A percentile compares a stretch with the other conserved stretches of the same genome.
These are phyloP conservation scores for Phytophthora meadii DNA, from an alignment of 352 stramenopile genomes.

Conservation along the genomic window DNA sequence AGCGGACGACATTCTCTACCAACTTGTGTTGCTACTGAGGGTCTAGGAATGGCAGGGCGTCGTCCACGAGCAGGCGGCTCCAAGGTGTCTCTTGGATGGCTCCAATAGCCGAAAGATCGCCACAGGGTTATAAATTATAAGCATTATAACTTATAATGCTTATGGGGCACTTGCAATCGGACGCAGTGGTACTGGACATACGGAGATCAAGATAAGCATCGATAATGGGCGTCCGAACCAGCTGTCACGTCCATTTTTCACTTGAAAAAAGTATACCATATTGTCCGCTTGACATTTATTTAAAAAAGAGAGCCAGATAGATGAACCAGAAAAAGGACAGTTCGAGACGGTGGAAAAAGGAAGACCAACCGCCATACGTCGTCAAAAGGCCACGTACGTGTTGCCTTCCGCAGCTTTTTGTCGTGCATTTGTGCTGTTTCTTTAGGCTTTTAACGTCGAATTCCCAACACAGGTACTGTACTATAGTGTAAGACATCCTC, in stretches of 20 bases:
- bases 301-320: no score
- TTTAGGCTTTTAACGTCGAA: not conserved
- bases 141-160: no score
- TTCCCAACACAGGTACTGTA: no score
- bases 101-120: conserved; percentile 25
- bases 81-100: conserved; percentile 16
- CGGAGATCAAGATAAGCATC: conserved; percentile 9
- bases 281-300: no score
- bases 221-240: conserved; percentile 4
- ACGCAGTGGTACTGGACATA: conserved; percentile 4
- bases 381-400: conserved; percentile 7
- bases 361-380: conserved; percentile 11
- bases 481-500: conserved; percentile 6
- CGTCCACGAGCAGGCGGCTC: not conserved
- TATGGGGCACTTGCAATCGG: conserved; percentile 5
- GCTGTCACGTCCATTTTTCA: conserved; percentile 1
- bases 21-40: not conserved
- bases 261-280: conserved; percentile 2
- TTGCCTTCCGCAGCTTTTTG: conserved; percentile 9
- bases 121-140: not conserved
- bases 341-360: conserved; percentile 4
- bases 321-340: no score
- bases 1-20: conserved; percentile 60
- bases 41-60: not conserved
- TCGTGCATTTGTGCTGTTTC: conserved; percentile 19